Conservation (phyloP, 352 stramenopile genomes). For the Phytophthora podocarpi region DNA sequence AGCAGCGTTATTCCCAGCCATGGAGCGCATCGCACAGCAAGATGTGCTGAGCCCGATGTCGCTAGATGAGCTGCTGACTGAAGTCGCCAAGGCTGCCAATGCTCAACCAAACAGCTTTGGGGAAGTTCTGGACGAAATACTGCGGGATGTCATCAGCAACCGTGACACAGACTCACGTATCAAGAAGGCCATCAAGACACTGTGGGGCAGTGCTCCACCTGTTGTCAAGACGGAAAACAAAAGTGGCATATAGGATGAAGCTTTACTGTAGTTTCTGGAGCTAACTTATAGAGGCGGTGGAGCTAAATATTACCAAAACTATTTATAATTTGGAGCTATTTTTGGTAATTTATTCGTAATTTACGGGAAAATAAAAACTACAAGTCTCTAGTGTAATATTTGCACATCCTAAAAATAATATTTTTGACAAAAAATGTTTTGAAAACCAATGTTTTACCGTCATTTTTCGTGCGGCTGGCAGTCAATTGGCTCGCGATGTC, state of each 20-base stretch:
- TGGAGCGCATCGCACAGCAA: slow-evolving; percentile 61
- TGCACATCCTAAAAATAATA: too few relatives aligned
- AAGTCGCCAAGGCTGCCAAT: slow-evolving; percentile 31
- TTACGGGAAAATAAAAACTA: too few relatives aligned
- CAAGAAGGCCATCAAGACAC: slow-evolving; percentile 37
- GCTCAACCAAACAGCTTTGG: slow-evolving; percentile 30
- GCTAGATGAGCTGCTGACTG: slow-evolving; percentile 41
- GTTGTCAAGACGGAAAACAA: background rate
- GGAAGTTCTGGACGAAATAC: slow-evolving; percentile 34
- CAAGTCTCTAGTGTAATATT: too few relatives aligned
- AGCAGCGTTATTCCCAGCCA: slow-evolving; percentile 46
- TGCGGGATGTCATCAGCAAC: slow-evolving; percentile 39
- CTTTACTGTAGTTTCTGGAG: too few relatives aligned
- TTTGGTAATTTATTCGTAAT: too few relatives aligned
- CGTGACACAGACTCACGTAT: slow-evolving; percentile 46
- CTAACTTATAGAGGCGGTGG: too few relatives aligned
- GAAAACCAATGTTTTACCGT: too few relatives aligned
- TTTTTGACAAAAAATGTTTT: too few relatives aligned
- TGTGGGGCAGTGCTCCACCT: too few relatives aligned
- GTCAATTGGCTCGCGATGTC: background rate
- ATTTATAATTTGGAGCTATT: too few relatives aligned
- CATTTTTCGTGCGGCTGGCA: slow-evolving; percentile 23
- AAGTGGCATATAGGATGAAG: too few relatives aligned
- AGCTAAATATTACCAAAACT: too few relatives aligned
- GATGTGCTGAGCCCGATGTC: slow-evolving; percentile 54